phyloP scores from a whole-genome alignment of 2,329 filamentous ascomycete genomes.

The Tolypocladium tundrense region DNA sequence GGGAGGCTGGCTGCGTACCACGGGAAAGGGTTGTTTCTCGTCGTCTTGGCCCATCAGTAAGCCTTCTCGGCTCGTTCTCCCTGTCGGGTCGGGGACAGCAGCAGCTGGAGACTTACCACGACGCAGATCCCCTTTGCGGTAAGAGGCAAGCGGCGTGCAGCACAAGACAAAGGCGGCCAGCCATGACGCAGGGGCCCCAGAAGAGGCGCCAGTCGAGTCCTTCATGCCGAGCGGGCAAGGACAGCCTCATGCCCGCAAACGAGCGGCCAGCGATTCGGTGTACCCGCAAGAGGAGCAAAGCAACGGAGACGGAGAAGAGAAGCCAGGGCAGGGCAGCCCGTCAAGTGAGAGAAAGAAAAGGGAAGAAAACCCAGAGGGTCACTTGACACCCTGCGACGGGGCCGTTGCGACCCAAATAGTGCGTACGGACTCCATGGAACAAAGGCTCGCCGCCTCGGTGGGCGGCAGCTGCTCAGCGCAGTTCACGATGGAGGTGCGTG shows the following conservation, averaged over 20 bases:
- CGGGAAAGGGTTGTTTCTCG: conserved; percentile 14
- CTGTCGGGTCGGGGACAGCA: conserved; percentile 6
- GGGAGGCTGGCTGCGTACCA: conserved; percentile 18
- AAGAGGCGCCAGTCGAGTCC: conserved; percentile 29
- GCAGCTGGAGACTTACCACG: conserved; percentile 24
- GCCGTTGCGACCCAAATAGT: conserved; percentile 7
- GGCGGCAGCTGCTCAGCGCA: conserved; percentile 8
- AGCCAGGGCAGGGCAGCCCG: background rate
- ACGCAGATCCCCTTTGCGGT: conserved; percentile 26
- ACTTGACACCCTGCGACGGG: conserved; percentile 2
- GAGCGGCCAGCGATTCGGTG: conserved; percentile 13
- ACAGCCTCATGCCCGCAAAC: conserved; percentile 8
- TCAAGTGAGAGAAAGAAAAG: background rate
- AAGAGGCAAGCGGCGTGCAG: conserved; percentile 29
- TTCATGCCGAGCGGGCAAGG: conserved; percentile 24
- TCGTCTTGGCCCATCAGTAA: conserved; percentile 21
- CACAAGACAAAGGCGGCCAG: conserved; percentile 34
- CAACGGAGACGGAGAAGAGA: conserved; percentile 5
- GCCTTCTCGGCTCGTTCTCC: conserved; percentile 6
- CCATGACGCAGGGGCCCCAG: conserved; percentile 34
- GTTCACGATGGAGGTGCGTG: conserved; percentile 14
- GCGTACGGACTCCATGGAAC: background rate
- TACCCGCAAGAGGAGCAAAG: conserved; percentile 2
- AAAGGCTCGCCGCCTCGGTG: conserved; percentile 5
- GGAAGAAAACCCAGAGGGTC: conserved; percentile 2